Evolutionary conservation across 2,329 filamentous ascomycete genomes (phyloP), one percentile per base, ranked within the genome.

Genomic region (Fusarium compactum): DNA sequence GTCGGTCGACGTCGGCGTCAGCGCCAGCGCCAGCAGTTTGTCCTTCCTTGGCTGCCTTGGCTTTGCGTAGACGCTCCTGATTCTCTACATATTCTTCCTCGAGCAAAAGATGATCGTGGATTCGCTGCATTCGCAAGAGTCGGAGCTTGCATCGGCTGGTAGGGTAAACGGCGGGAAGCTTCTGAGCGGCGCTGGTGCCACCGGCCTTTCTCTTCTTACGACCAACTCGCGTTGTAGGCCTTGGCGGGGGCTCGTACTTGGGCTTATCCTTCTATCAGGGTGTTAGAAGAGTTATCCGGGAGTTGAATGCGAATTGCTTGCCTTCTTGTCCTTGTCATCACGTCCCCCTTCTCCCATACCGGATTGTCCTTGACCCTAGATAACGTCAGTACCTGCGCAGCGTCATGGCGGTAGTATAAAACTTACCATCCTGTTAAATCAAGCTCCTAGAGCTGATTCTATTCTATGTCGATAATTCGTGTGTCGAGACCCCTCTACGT

Each of bases 1-100:
- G 93, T 57, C 96, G 87, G 80, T 99, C 97, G 71, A 81, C 78
- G 63, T 90, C 85, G 45, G 92, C 89, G 74, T 97, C 95, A 63
- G 90, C 84, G 71, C 95, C 93, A 62, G 90, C 84, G 71, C 95
- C 93, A 30, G 87, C 85, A 27, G 85, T 87, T 62, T 87, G 84
- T 58, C 88, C 90, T 74, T 92, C 91, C 78, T 93, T 92, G 58
- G 89, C 91, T 2, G 90, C 88, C 87, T 97, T 98, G 70, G 94
- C 92, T 82, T 97, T 98, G 76, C 97, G 91, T 76, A 98, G 86
- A 47, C 94, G 93, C 83, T 99, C 96, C 83, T 99, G 96, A 81
- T 99, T 99, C 86, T 98, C 95, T 68, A 99, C 96, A 74, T 97
- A 99, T 83, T 99, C 96, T 80, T 99, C 96, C 81, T 99, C 96